Conservation (phyloP, 192 early-diverging fungal genomes). For the Umbelopsis sp. region DNA sequence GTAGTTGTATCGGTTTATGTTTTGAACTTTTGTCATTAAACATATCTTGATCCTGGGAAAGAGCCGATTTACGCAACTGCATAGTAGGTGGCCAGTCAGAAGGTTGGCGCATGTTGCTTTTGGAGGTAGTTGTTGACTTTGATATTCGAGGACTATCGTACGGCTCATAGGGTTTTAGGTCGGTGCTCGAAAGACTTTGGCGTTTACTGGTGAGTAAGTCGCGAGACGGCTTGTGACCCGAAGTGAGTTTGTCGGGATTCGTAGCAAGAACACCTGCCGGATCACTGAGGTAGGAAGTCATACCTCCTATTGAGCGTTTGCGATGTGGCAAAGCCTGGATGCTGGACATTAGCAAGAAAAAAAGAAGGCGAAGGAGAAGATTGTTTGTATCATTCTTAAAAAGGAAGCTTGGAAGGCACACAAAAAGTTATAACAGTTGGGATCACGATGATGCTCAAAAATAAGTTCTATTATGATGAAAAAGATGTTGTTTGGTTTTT, state of each 20-base stretch:
- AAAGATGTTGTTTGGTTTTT: slow-evolving; percentile 8
- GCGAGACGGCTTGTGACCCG: neutral
- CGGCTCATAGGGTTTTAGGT: neutral
- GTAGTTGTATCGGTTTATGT: neutral
- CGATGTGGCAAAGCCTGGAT: slow-evolving; percentile 20
- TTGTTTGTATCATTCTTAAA: slow-evolving; percentile 24
- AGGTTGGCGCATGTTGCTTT: slow-evolving; percentile 1
- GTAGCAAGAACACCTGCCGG: slow-evolving; percentile 20
- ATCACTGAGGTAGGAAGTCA: slow-evolving; percentile 18
- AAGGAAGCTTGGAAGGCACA: slow-evolving; percentile 20
- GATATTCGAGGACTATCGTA: slow-evolving; percentile 22
- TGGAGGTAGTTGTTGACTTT: slow-evolving; percentile 7
- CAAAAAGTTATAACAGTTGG: neutral
- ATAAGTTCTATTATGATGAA: slow-evolving; percentile 10
- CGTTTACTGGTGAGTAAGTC: neutral
- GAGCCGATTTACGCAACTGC: neutral
- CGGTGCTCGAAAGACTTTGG: slow-evolving; percentile 23
- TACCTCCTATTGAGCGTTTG: slow-evolving; percentile 10
- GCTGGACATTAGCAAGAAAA: slow-evolving; percentile 14
- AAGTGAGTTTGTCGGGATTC: slow-evolving; percentile 15
- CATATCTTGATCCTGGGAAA: neutral
- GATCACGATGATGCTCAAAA: slow-evolving; percentile 21
- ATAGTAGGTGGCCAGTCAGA: slow-evolving; percentile 13
- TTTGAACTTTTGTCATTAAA: neutral
- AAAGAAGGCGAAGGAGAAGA: slow-evolving; percentile 18